These are phyloP conservation scores for Leptoxyphium fumago DNA, from an alignment of 2,329 filamentous ascomycete species.

Conservation along the genomic window DNA sequence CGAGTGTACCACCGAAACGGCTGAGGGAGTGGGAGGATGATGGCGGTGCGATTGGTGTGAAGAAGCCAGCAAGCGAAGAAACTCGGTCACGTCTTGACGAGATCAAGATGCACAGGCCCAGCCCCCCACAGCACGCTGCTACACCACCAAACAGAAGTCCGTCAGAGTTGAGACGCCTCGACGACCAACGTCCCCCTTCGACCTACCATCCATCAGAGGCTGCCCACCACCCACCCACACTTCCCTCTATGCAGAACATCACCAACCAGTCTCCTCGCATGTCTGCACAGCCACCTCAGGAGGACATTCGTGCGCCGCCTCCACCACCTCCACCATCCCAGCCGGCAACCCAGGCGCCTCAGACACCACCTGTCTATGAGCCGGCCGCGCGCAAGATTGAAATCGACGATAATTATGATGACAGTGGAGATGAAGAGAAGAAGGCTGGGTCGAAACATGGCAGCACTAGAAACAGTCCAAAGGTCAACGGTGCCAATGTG, in stretches of 20 bases:
- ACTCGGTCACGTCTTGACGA: constrained; percentile 76
- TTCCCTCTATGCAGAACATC: constrained; percentile 33
- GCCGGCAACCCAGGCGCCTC: constrained; percentile 16
- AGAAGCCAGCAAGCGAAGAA: constrained; percentile 84
- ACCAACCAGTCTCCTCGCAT: constrained; percentile 38
- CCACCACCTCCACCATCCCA: constrained; percentile 34
- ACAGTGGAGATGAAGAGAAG: constrained; percentile 76
- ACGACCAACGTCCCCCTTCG: constrained; percentile 46
- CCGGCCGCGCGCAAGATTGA: constrained; percentile 91
- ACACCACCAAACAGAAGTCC: constrained; percentile 67
- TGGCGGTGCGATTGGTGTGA: constrained; percentile 33
- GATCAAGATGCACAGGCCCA: constrained; percentile 55
- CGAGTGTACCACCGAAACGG: constrained; percentile 67
- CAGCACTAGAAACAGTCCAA: constrained; percentile 30
- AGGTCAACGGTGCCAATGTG: constrained; percentile 9
- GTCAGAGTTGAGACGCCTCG: constrained; percentile 48
- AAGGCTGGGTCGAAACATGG: constrained; percentile 28
- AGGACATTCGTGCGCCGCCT: constrained; percentile 23
- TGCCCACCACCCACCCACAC: constrained; percentile 62
- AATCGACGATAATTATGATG: constrained; percentile 93
- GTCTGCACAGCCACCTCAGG: constrained; percentile 33
- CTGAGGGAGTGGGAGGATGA: constrained; percentile 89
- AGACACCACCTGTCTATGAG: constrained; percentile 42
- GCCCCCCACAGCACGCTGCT: constrained; percentile 31
- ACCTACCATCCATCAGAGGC: constrained; percentile 86